A percentile compares a stretch with the other conserved stretches of the same genome.
Evolutionary conservation across 164 flowering plant species (phyloP).

Genomic region (Berberis vulgaris): DNA sequence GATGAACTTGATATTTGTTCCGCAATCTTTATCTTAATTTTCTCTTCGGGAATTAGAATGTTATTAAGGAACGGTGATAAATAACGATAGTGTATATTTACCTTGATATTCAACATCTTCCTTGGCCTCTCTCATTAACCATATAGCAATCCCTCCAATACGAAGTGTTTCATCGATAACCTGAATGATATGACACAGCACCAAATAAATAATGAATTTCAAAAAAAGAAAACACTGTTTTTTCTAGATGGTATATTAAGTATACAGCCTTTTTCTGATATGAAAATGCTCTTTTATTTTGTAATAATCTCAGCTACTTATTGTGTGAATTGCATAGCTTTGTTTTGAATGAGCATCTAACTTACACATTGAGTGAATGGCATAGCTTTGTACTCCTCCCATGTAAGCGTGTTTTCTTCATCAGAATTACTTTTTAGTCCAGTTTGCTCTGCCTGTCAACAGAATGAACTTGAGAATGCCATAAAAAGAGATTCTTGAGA

Average conservation of each 20-base stretch:
- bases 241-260: too few species aligned
- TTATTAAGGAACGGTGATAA: too few species aligned
- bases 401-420: constrained; percentile 38
- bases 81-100: constrained; percentile 5
- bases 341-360: neutral
- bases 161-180: constrained; percentile 90
- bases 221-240: too few species aligned
- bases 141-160: constrained; percentile 84
- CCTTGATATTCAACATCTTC: constrained; percentile 67
- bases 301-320: too few species aligned
- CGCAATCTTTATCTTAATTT: too few species aligned
- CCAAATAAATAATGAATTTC: too few species aligned
- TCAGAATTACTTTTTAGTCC: constrained; percentile 17
- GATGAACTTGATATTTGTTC: too few species aligned
- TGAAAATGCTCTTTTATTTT: too few species aligned
- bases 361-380: constrained; percentile 80
- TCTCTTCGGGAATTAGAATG: too few species aligned
- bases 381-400: constrained; percentile 85
- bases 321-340: neutral
- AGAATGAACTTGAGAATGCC: neutral
- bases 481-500: neutral
- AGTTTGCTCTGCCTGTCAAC: constrained; percentile 58
- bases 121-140: constrained; percentile 83
- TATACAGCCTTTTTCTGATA: too few species aligned
- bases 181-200: constrained; percentile 20